These are phyloP conservation scores for Bruguiera sexangula DNA, from an alignment of 345 rosid genomes.

Conservation along the genomic window DNA sequence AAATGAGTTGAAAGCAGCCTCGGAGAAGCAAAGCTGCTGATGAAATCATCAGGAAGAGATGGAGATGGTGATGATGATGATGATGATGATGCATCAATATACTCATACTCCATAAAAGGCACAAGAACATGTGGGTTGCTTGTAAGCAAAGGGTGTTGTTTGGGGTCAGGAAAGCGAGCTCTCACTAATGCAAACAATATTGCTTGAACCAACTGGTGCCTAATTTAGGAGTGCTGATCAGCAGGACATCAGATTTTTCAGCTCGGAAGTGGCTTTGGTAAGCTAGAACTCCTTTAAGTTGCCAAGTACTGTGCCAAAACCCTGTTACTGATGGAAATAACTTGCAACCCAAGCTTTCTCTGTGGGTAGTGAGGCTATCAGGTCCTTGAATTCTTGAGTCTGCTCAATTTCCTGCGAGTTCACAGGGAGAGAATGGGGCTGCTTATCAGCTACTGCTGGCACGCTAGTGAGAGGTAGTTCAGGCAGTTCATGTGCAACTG, in stretches of 20 bases:
- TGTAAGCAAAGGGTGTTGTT: slow-evolving; percentile 46
- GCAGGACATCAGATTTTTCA: slow-evolving; percentile 36
- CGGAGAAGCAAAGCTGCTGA: slow-evolving; percentile 33
- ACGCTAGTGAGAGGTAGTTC: not conserved
- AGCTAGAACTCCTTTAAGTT: slow-evolving; percentile 36
- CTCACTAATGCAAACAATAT: slow-evolving; percentile 42
- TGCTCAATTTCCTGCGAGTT: slow-evolving; percentile 36
- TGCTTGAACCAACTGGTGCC: slow-evolving; percentile 70
- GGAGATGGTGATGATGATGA: not conserved
- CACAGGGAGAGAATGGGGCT: slow-evolving; percentile 10
- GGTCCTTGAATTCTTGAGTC: slow-evolving; percentile 32
- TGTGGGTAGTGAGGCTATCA: slow-evolving; percentile 39
- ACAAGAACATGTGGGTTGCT: slow-evolving; percentile 54
- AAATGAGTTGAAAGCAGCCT: slow-evolving; percentile 45
- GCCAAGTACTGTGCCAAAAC: slow-evolving; percentile 40
- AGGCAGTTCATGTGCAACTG: not conserved
- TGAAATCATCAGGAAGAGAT: slow-evolving; percentile 17
- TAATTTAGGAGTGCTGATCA: slow-evolving; percentile 56
- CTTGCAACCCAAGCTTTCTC: slow-evolving; percentile 36
- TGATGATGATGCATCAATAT: not conserved
- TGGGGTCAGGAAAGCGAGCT: slow-evolving; percentile 7
- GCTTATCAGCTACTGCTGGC: not conserved
- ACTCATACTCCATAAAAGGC: slow-evolving; percentile 44
- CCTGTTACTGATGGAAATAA: slow-evolving; percentile 42
- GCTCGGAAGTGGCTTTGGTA: slow-evolving; percentile 49